Evolutionary conservation across 257 asterid genomes (phyloP), one percentile per base, ranked within the genome.

Genomic region (Dorcoceras hygrometricum): DNA sequence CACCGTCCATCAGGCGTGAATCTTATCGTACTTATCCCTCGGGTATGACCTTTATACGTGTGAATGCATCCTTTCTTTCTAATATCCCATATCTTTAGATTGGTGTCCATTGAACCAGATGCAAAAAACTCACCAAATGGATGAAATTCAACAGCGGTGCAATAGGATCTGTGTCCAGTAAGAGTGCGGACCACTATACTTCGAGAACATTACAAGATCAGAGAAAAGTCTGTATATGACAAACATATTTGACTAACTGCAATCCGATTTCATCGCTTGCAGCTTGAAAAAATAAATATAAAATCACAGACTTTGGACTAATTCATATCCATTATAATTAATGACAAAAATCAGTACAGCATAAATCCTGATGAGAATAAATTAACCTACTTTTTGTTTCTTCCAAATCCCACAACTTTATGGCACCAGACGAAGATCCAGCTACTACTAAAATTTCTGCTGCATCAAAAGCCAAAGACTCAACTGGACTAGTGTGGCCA

Each of bases 1-100:
- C 99, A 94, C 67, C 99, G 97, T 70, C 99, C 98, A 84, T 94
- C 99, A 32, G 99, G 99, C 67, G 86, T 80, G 90, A 94, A 94
- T 72, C 95, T 83, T 55, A 94, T 90, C 22, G 85, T 88, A 77
- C 95, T 90, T 63, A 94, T 87, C 73, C 97, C 99, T 70, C 96
- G 92, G 58, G 99, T 88, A 73, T 94, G 99, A 55, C 99, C 98
- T 71, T 94, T 94, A 76, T 90, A 87, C 2, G 99, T 88, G 80
- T 94, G 98, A 59, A 90, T 88, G 83, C 99, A 90, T 65, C 96
- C 99, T 82, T 94, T 94, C 85, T 94, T 94, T 85, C 97, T 86
- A 73, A 89, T 90, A 78, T 94, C 99, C 99, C 99, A 94, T 76
- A 94, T 77, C 87, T 89, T 94, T 39, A 94, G 84, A 81, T 94